A percentile compares a stretch with the other conserved stretches of the same genome.
phyloP scores from a whole-genome alignment of 495 filamentous ascomycete species.

The Xylaria bambusicola region DNA sequence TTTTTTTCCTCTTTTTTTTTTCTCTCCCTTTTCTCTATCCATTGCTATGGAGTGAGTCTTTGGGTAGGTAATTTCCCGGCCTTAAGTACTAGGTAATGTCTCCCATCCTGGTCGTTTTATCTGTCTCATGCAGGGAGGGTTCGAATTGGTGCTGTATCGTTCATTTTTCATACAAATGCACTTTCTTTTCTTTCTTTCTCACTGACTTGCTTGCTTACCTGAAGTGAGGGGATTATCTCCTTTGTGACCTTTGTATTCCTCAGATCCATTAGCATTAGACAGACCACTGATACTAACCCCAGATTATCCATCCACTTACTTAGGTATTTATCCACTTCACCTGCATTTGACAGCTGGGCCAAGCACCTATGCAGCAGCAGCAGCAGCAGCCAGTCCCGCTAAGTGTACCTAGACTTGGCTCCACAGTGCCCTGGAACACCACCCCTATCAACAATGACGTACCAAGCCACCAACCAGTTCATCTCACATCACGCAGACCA shows the following conservation, averaged over 20 bases:
- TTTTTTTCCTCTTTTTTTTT: not conserved
- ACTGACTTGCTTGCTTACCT: not conserved
- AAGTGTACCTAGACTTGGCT: not conserved
- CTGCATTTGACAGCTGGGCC: not conserved
- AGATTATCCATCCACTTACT: not conserved
- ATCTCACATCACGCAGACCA: no score
- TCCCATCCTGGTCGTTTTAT: no score
- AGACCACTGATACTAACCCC: no score
- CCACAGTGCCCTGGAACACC: no score
- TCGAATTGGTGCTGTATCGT: not conserved
- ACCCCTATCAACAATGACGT: not conserved
- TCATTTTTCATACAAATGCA: not conserved
- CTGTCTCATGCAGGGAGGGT: not conserved
- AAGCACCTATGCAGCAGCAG: no score
- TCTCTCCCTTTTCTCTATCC: not conserved
- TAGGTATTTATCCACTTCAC: no score
- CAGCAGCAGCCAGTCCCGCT: not conserved
- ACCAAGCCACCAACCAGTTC: no score
- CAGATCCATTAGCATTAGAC: not conserved
- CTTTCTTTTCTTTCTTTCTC: not conserved
- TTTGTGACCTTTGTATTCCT: no score
- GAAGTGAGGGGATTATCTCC: not conserved
- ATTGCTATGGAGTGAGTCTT: not conserved
- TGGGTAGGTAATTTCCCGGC: not conserved
- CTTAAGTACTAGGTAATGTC: no score